Evolutionary conservation across 306 rosid genomes (phyloP).

Genomic region (Arachis stenosperma): DNA sequence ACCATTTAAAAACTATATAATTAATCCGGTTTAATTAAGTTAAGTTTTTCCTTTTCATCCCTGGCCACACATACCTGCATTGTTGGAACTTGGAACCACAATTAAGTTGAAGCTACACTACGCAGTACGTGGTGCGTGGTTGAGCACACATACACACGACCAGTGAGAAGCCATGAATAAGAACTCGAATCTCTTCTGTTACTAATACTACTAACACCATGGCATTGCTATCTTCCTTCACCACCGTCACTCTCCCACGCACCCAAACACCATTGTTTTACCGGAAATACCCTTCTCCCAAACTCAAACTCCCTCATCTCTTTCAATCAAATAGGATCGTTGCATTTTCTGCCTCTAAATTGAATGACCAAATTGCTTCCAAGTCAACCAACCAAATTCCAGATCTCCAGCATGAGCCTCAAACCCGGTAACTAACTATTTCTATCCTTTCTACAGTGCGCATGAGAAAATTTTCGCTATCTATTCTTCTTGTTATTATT

Average conservation of each 20-base stretch:
- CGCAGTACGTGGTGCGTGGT: constrained; percentile 28
- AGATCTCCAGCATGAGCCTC: constrained; percentile 49
- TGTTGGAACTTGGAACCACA: too few species aligned
- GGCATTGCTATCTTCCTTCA: constrained; percentile 13
- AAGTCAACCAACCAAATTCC: constrained; percentile 33
- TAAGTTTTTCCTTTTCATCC: too few species aligned
- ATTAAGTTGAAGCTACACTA: not conserved
- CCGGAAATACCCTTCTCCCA: constrained; percentile 33
- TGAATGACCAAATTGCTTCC: constrained; percentile 42
- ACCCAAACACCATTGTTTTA: not conserved
- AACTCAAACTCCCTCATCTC: constrained; percentile 21
- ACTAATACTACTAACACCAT: constrained; percentile 1
- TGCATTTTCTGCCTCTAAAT: constrained; percentile 39
- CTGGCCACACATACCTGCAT: too few species aligned
- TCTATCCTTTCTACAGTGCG: constrained; percentile 1
- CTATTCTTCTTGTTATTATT: not conserved
- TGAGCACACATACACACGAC: constrained; percentile 11
- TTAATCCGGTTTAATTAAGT: too few species aligned
- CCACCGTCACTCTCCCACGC: constrained; percentile 3
- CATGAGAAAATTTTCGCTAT: not conserved
- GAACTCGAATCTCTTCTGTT: not conserved
- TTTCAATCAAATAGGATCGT: constrained; percentile 37
- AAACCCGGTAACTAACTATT: constrained; percentile 56
- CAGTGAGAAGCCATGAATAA: not conserved
- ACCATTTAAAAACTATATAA: too few species aligned